Conservation (phyloP, 306 rosid genomes). For the Cajanus cajan region DNA sequence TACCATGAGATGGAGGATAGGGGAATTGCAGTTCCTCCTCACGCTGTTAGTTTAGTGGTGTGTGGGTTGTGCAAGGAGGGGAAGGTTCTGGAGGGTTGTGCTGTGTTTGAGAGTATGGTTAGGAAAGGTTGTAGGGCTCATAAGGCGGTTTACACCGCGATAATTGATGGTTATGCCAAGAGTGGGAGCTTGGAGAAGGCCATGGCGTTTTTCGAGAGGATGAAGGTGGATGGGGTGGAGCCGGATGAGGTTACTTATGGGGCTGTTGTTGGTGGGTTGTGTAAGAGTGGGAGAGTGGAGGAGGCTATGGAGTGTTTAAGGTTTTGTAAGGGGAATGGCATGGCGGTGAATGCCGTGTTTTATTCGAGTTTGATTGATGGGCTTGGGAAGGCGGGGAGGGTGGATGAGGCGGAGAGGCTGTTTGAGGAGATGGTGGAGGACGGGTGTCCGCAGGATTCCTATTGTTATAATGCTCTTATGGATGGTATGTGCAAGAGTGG, state of each 20-base stretch:
- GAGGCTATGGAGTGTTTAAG: constrained; percentile 67
- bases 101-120: constrained; percentile 62
- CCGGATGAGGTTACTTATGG: constrained; percentile 88
- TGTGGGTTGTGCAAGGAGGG: constrained; percentile 69
- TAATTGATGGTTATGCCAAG: constrained; percentile 73
- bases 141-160: constrained; percentile 70
- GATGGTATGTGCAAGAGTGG: constrained; percentile 71
- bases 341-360: constrained; percentile 60
- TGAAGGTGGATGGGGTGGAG: constrained; percentile 58
- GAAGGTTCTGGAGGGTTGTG: constrained; percentile 62
- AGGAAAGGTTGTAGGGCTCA: constrained; percentile 57
- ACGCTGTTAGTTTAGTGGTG: constrained; percentile 65
- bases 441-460: constrained; percentile 71
- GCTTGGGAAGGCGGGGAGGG: constrained; percentile 83
- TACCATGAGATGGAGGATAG: constrained; percentile 84
- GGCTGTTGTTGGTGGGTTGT: constrained; percentile 75
- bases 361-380: constrained; percentile 83
- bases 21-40: constrained; percentile 45
- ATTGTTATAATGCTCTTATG: constrained; percentile 71
- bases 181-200: constrained; percentile 63
- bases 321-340: constrained; percentile 51
- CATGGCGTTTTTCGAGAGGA: constrained; percentile 63
- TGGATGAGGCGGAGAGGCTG: constrained; percentile 70
- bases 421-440: constrained; percentile 68
- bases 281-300: constrained; percentile 77